Conservation (phyloP, 2,329 filamentous ascomycete species). For the Aureobasidium zeae region DNA sequence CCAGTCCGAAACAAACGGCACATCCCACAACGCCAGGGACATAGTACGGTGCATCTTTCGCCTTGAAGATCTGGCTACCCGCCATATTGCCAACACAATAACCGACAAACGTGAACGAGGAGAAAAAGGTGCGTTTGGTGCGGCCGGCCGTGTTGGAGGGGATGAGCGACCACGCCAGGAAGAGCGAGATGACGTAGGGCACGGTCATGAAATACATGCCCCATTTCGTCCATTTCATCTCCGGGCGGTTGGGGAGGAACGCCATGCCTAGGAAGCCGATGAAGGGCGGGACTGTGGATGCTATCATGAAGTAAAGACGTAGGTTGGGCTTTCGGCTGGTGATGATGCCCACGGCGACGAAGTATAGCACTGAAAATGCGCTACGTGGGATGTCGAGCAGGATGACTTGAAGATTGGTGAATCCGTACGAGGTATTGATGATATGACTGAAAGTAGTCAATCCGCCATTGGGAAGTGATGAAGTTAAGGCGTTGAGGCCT, state of each 20-base stretch:
- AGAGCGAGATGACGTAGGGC: conserved; percentile 27
- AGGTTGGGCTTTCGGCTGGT: conserved; percentile 24
- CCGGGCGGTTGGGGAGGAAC: conserved; percentile 26
- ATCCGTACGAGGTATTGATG: conserved; percentile 17
- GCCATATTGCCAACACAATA: conserved; percentile 43
- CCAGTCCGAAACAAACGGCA: conserved; percentile 28
- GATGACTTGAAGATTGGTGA: conserved; percentile 25
- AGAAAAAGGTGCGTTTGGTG: conserved; percentile 40
- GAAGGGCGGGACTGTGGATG: conserved; percentile 27
- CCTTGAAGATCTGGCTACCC: conserved; percentile 39
- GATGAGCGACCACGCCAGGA: conserved; percentile 31
- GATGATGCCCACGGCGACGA: conserved; percentile 28
- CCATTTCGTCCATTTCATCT: conserved; percentile 32
- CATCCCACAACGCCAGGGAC: conserved; percentile 36
- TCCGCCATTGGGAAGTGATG: conserved; percentile 20
- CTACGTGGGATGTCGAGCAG: conserved; percentile 27
- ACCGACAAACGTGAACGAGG: conserved; percentile 38
- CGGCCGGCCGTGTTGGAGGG: conserved; percentile 40
- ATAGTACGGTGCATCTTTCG: conserved; percentile 37
- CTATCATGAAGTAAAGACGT: conserved; percentile 30
- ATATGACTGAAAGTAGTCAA: conserved; percentile 15
- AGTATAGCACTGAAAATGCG: conserved; percentile 27
- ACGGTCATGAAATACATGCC: conserved; percentile 30
- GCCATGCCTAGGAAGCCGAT: conserved; percentile 29
- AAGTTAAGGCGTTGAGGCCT: conserved; percentile 25